These are phyloP conservation scores for Phoma herbarum DNA, from an alignment of 2,329 filamentous ascomycete genomes.

Conservation along the genomic window DNA sequence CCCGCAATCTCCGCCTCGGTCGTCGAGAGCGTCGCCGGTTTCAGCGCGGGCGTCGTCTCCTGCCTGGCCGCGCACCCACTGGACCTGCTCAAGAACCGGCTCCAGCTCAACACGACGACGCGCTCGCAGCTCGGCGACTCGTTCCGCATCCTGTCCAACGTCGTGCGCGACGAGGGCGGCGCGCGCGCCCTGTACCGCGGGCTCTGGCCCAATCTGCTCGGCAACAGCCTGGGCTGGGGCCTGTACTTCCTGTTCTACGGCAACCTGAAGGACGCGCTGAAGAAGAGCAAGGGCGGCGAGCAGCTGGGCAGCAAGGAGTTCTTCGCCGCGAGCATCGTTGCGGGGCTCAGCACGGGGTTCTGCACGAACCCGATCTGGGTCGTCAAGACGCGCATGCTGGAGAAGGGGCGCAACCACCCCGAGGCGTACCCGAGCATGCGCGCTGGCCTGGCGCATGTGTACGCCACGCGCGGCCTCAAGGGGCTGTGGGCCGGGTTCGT, in stretches of 20 bases:
- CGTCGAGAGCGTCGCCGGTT: conserved; percentile 88
- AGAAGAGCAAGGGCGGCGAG: conserved; percentile 51
- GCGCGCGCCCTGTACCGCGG: conserved; percentile 84
- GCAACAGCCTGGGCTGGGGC: conserved; percentile 90
- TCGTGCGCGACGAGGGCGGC: conserved; percentile 64
- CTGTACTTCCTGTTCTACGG: conserved; percentile 86
- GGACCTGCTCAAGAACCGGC: conserved; percentile 94
- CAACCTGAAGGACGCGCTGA: conserved; percentile 65
- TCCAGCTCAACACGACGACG: conserved; percentile 68
- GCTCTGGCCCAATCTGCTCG: conserved; percentile 86
- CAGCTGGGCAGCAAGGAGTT: conserved; percentile 74
- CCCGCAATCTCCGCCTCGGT: conserved; percentile 67
- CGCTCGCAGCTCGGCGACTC: conserved; percentile 62
- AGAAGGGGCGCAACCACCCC: conserved; percentile 74
- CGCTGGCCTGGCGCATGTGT: conserved; percentile 73
- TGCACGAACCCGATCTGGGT: conserved; percentile 98
- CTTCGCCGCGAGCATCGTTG: conserved; percentile 75
- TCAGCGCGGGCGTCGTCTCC: conserved; percentile 85
- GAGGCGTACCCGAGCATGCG: conserved; percentile 85
- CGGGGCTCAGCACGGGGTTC: conserved; percentile 76
- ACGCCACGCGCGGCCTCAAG: conserved; percentile 72
- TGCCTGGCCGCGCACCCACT: conserved; percentile 91
- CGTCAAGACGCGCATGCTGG: conserved; percentile 96
- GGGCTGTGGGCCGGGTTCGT: conserved; percentile 91
- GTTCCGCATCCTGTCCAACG: conserved; percentile 61